Percentiles rank a stretch among this genome's conserved stretches.
phyloP scores from a whole-genome alignment of 1,139 yeast genomes.

The Sugiyamaella grinbergsii region DNA sequence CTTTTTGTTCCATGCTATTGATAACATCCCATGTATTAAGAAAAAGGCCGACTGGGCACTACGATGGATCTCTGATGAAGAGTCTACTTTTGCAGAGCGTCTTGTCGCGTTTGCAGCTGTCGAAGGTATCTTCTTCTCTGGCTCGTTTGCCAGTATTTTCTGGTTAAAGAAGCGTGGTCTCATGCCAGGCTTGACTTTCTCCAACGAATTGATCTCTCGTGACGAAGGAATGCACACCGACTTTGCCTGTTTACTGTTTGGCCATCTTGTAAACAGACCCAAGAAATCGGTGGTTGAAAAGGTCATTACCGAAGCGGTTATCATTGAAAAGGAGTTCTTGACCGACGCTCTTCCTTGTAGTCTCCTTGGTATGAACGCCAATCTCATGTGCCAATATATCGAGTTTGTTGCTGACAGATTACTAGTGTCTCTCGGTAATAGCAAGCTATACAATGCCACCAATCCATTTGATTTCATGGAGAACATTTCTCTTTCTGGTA shows the following conservation, averaged over 20 bases:
- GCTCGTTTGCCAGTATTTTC: slow-evolving; percentile 96
- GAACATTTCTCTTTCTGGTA: slow-evolving; percentile 94
- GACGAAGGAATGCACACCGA: slow-evolving; percentile 99
- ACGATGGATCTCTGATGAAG: slow-evolving; percentile 88
- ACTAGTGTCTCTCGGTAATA: slow-evolving; percentile 84
- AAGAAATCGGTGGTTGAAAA: slow-evolving; percentile 71
- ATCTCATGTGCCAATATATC: slow-evolving; percentile 94
- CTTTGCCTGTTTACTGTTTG: slow-evolving; percentile 92
- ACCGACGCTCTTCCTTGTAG: slow-evolving; percentile 92
- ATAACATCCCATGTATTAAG: slow-evolving; percentile 88
- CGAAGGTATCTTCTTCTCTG: slow-evolving; percentile 97
- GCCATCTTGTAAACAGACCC: slow-evolving; percentile 91
- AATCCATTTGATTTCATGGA: slow-evolving; percentile 99
- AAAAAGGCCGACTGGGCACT: slow-evolving; percentile 98
- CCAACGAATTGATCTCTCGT: slow-evolving; percentile 94
- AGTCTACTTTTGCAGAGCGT: slow-evolving; percentile 91
- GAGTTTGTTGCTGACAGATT: slow-evolving; percentile 97
- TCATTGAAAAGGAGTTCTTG: slow-evolving; percentile 89
- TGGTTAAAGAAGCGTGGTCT: slow-evolving; percentile 98
- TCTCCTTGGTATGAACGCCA: slow-evolving; percentile 89
- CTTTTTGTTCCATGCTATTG: slow-evolving; percentile 89
- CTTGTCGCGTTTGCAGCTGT: slow-evolving; percentile 98
- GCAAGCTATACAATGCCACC: slow-evolving; percentile 79
- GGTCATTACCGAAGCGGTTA: slow-evolving; percentile 93
- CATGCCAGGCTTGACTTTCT: slow-evolving; percentile 97